phyloP scores from a whole-genome alignment of 805 yeast genomes.

The Saturnispora sanitii region DNA sequence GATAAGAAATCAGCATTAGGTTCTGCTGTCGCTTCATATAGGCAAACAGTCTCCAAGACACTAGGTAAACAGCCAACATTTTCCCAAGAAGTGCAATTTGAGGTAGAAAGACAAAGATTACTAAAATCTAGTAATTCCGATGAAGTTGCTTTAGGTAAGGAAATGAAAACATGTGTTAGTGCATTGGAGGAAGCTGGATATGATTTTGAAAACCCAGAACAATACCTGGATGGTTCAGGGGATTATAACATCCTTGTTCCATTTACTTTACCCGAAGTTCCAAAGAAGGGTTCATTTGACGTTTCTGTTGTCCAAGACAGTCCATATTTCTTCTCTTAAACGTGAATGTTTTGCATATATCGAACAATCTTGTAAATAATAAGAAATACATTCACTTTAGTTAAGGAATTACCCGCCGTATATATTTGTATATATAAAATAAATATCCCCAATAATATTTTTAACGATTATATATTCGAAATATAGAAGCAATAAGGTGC shows the following conservation, averaged over 20 bases:
- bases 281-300: constrained; percentile 76
- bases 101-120: constrained; percentile 49
- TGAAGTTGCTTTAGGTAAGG: constrained; percentile 38
- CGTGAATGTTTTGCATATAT: not conserved
- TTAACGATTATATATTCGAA: not conserved
- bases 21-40: constrained; percentile 35
- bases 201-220: constrained; percentile 11
- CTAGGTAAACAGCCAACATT: constrained; percentile 49
- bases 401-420: too few species aligned
- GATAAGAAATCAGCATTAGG: constrained; percentile 45
- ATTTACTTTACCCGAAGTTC: constrained; percentile 59
- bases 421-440: too few species aligned
- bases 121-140: constrained; percentile 43
- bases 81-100: constrained; percentile 66
- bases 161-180: constrained; percentile 63
- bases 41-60: constrained; percentile 38
- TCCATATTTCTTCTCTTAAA: constrained; percentile 58
- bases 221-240: constrained; percentile 13
- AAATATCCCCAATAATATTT: too few species aligned
- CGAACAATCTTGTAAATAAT: not conserved
- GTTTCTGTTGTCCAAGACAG: constrained; percentile 64
- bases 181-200: constrained; percentile 30
- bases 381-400: too few species aligned
- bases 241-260: constrained; percentile 49
- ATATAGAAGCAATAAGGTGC: not conserved